Base-by-base conservation (phyloP, 495 filamentous ascomycete species). In the Xeromyces bisporus region DNA sequence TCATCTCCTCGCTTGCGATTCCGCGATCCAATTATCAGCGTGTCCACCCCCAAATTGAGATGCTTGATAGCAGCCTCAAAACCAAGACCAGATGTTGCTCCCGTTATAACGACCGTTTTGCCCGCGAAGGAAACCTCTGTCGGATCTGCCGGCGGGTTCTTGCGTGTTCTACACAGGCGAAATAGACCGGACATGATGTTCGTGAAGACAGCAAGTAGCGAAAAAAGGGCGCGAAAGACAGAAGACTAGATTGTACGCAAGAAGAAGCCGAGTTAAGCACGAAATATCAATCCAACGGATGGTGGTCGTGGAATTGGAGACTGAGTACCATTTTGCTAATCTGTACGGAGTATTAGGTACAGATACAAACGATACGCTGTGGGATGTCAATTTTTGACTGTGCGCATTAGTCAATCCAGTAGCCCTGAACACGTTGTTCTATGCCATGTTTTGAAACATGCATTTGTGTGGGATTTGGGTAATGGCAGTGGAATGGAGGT, bases 101-200 rank as follows among this genome's bases (percentile, higher is more conserved):
- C 71, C 7, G 70, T 76, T 9, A 75, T 42, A 15, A 76, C 35
- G 29, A 74, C 58, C 6, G 67, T 65, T 38, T 62, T 64, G 17
- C 57, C 58, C 6, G 51, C 51, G 27, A 65, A 61, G 2, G 56
- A 56, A 16, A 50, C 37, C 10, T 36, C 42, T 5, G 31, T 44
- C 5, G 55, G 55, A 21, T 61, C 51, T 12, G 38, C 41, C 0
- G 60, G 60, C 2, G 56, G 48, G 7, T 35, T 54, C 21, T 47
- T 53, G 38, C 58, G 56, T 34, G 45, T 46, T 27, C 48, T 52
- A 3, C 57, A 41, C 21, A 64, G 50, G 8, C 53, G 46, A n/a
- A 58, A 35, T 2, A 62, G 40, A 12, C 49, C 40, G 3, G 54
- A 43, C 58, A 62, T 64, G 23, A 26, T 17, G 11, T 7, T 18